Base-by-base conservation (phyloP, 805 yeast genomes). In the Kuraishia piskuri region DNA sequence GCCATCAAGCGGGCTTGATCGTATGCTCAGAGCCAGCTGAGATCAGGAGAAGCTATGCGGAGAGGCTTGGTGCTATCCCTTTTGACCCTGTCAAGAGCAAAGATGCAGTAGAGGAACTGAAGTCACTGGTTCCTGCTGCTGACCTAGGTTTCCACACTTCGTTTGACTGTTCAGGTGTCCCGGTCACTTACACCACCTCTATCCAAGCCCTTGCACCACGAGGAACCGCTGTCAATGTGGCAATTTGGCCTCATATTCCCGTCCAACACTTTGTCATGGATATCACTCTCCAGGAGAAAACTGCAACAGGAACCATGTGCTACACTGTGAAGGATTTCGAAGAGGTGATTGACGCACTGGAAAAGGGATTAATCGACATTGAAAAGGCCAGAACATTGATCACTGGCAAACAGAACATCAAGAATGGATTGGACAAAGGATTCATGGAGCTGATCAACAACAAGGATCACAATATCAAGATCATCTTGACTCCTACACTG, bases 21-120 rank as follows among this genome's bases (percentile, higher is more conserved):
- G 83, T 83, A n/a, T 80, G 81, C 50, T 71, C 79, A 20, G 87
- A 80, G 59, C 87, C 86, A 22, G 84, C 84, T 5, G 64, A 68
- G 22, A 72, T 79, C n/a, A 79, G 88, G 66, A 77, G 86, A 63
- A 77, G 80, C 53, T 78, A 80, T 46, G 84, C 88, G 2, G 74
- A 71, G 45, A 63, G 66, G 49, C 63, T 80, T 37, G 78, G 79
- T 37, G 84, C 78, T 3, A 68, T 64, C 36, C 73, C 68, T 1
- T 77, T 78, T 58, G 78, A 83, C 63, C 86, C 88, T 17, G 68
- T 64, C 4, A 68, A 64, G 4, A 67, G 73, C 23, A 69, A 69
- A 22, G 71, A 69, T 46, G 64, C 69, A 50, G 65, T 75, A n/a
- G 62, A 62, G 2, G 75, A 65, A 19, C 63, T 74, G 54, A 64